Conservation (phyloP, 108 stramenopile species). For the Pinguiococcus pyrenoidosus region DNA sequence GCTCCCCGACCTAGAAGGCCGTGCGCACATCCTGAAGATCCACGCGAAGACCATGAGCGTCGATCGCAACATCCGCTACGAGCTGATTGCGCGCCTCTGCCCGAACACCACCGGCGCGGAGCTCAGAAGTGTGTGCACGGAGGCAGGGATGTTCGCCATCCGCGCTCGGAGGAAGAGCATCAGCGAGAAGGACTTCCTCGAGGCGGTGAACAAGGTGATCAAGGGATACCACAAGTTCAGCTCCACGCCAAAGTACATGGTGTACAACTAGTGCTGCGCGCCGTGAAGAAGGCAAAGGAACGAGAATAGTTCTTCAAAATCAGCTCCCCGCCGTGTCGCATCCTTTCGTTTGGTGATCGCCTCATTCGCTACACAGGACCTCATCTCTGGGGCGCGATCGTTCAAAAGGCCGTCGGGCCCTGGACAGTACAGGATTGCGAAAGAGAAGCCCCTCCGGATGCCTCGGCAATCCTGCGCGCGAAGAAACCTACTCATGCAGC, state of each 20-base stretch:
- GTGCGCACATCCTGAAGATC: conserved; percentile 83
- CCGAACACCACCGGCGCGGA: conserved; percentile 97
- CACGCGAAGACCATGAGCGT: conserved; percentile 96
- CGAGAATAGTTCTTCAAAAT: too few relatives aligned
- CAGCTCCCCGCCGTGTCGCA: too few relatives aligned
- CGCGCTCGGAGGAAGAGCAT: conserved; percentile 89
- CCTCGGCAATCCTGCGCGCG: too few relatives aligned
- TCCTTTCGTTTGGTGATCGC: too few relatives aligned
- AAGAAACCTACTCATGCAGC: too few relatives aligned
- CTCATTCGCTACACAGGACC: too few relatives aligned
- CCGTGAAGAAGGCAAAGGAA: too few relatives aligned
- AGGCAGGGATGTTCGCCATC: conserved; percentile 99
- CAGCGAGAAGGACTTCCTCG: conserved; percentile 93
- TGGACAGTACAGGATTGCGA: too few relatives aligned
- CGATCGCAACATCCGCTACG: conserved; percentile 93
- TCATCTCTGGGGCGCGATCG: too few relatives aligned
- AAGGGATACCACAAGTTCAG: conserved; percentile 99
- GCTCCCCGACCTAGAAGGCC: conserved; percentile 84
- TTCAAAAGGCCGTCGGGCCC: too few relatives aligned
- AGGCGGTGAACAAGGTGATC: conserved; percentile 96
- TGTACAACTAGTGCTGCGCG: conserved; percentile 56
- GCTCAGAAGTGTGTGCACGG: conserved; percentile 87
- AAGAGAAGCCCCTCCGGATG: too few relatives aligned
- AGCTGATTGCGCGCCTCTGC: conserved; percentile 89
- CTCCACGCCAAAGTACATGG: conserved; percentile 82